These are phyloP conservation scores for Sugiyamaella smithiae DNA, from an alignment of 805 yeast genomes.

Conservation along the genomic window DNA sequence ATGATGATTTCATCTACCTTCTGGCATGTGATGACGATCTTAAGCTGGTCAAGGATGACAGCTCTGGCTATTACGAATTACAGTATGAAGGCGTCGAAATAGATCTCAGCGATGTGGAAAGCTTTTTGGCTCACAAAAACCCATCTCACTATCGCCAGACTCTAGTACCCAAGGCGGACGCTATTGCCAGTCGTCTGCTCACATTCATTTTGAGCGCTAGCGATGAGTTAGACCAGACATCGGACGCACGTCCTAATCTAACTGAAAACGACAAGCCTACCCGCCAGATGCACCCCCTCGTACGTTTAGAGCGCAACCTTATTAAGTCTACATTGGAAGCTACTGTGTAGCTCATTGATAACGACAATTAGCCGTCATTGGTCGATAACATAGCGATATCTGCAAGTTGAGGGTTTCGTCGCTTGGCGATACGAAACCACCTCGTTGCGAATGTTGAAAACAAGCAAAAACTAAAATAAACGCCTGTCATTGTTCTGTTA, in stretches of 20 bases:
- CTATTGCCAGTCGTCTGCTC: slow-evolving; percentile 2
- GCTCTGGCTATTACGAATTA: slow-evolving; percentile 21
- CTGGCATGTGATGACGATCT: slow-evolving; percentile 26
- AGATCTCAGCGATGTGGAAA: slow-evolving; percentile 20
- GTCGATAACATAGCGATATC: too few relatives aligned
- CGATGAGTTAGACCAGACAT: too few relatives aligned
- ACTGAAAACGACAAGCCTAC: neutral
- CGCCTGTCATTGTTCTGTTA: too few relatives aligned
- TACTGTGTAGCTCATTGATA: too few relatives aligned
- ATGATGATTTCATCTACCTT: slow-evolving; percentile 26
- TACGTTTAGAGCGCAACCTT: neutral
- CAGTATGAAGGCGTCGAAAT: slow-evolving; percentile 23
- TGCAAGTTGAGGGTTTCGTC: too few relatives aligned
- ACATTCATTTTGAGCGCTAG: too few relatives aligned
- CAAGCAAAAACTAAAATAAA: too few relatives aligned
- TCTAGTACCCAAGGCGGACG: slow-evolving; percentile 11
- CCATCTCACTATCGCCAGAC: slow-evolving; percentile 5
- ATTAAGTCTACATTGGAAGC: neutral
- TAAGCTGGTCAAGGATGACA: slow-evolving; percentile 21
- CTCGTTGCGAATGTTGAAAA: too few relatives aligned
- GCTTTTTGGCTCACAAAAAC: slow-evolving; percentile 1
- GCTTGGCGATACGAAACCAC: too few relatives aligned
- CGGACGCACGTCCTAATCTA: too few relatives aligned
- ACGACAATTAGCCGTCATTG: too few relatives aligned
- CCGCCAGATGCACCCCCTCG: neutral